Percentiles rank a stretch among this genome's conserved stretches.
These are phyloP conservation scores for Colletotrichum kahawae DNA, from an alignment of 2,329 filamentous ascomycete genomes.

Conservation along the genomic window DNA sequence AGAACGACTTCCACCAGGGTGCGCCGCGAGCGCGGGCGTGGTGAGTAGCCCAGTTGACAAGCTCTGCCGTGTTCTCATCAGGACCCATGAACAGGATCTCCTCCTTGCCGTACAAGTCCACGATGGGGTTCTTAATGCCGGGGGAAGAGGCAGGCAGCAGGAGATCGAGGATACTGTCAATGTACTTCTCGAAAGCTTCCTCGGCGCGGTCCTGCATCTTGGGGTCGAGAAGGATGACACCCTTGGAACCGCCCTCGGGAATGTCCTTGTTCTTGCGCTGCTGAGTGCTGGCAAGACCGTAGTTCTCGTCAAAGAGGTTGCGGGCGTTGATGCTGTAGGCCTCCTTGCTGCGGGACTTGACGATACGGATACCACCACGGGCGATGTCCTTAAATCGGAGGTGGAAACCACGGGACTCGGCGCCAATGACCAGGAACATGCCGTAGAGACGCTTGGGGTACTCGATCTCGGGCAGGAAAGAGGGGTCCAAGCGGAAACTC, in stretches of 20 bases:
- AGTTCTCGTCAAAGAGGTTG: slow-evolving; percentile 98
- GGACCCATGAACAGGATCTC: slow-evolving; percentile 99
- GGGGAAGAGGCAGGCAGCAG: slow-evolving; percentile 88
- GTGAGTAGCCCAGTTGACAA: slow-evolving; percentile 98
- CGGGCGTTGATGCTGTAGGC: slow-evolving; percentile 96
- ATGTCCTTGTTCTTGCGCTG: slow-evolving; percentile 99
- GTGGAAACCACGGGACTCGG: slow-evolving; percentile 96
- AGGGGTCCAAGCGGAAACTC: slow-evolving; percentile 91
- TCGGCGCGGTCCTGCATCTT: slow-evolving; percentile 91
- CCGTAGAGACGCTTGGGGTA: slow-evolving; percentile 94
- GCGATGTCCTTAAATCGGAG: slow-evolving; percentile 97
- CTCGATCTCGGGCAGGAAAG: slow-evolving; percentile 87
- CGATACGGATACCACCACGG: slow-evolving; percentile 95
- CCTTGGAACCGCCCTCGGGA: slow-evolving; percentile 96
- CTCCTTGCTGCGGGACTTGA: slow-evolving; percentile 96
- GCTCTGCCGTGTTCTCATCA: slow-evolving; percentile 96
- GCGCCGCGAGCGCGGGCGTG: slow-evolving; percentile 87
- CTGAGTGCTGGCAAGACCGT: slow-evolving; percentile 96
- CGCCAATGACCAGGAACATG: slow-evolving; percentile 98
- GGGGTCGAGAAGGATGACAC: slow-evolving; percentile 92
- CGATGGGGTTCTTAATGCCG: slow-evolving; percentile 98
- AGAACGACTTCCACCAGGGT: slow-evolving; percentile 99
- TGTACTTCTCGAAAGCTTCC: slow-evolving; percentile 99
- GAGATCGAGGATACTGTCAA: slow-evolving; percentile 96
- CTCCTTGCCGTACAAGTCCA: slow-evolving; percentile 91